Evolutionary conservation across 495 filamentous ascomycete species (phyloP).

Genomic region (Sordaria brevicollis): DNA sequence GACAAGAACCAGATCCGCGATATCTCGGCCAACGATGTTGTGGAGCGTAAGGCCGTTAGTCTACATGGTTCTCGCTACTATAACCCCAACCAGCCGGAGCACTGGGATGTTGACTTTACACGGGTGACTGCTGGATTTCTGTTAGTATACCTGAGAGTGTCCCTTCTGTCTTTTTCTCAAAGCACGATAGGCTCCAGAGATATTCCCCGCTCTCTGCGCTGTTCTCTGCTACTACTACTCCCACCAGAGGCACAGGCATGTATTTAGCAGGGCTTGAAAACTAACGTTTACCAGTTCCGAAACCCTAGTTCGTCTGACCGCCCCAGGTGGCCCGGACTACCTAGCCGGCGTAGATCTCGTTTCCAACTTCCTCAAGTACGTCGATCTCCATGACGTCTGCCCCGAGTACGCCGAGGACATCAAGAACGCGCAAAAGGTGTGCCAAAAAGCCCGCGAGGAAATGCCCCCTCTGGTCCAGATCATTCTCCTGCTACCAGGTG

Average conservation of each 20-base stretch:
- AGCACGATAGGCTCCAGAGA: no score
- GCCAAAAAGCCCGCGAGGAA: constrained; percentile 58
- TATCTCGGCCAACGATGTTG: constrained; percentile 49
- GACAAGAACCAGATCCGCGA: constrained; percentile 50
- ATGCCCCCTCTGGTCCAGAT: constrained; percentile 45
- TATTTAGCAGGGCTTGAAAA: no score
- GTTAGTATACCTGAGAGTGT: constrained; percentile 35
- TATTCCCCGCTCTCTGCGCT: no score
- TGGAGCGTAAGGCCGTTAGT: constrained; percentile 26
- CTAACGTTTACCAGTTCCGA: constrained; percentile 11
- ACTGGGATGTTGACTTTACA: constrained; percentile 75
- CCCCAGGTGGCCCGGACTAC: constrained; percentile 4
- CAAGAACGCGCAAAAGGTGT: constrained; percentile 52
- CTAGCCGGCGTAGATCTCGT: constrained; percentile 40
- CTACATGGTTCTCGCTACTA: constrained; percentile 27
- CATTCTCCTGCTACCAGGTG: constrained; percentile 48
- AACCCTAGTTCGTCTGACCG: constrained; percentile 8
- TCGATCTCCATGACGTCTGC: constrained; percentile 74
- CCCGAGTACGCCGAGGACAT: constrained; percentile 66
- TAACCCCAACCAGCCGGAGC: constrained; percentile 29
- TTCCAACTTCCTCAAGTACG: constrained; percentile 81
- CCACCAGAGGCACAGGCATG: no score
- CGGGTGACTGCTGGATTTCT: constrained; percentile 68
- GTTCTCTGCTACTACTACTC: no score
- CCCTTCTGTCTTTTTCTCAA: neutral